These are phyloP conservation scores for Kernera saxatilis DNA, from an alignment of 345 rosid species.

Conservation along the genomic window DNA sequence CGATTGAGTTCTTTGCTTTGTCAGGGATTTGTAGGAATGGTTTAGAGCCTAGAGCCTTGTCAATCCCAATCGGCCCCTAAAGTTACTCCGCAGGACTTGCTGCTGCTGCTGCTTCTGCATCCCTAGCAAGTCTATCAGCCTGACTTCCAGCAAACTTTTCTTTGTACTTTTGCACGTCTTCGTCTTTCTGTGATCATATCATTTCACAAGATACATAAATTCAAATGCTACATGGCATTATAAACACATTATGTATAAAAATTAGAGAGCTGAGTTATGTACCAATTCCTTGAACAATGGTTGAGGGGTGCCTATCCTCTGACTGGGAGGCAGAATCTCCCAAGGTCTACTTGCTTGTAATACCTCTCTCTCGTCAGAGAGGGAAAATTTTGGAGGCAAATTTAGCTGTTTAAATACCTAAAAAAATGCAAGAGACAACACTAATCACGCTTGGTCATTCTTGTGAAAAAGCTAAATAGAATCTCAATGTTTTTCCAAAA, in stretches of 20 bases:
- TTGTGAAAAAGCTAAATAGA: background rate
- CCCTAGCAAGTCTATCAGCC: no score
- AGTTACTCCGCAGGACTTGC: no score
- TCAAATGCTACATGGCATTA: no score
- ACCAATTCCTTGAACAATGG: conserved; percentile 79
- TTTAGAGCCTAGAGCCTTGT: no score
- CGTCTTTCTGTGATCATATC: background rate
- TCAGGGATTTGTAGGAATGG: no score
- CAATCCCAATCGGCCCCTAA: no score
- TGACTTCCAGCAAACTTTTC: background rate
- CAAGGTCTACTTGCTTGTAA: conserved; percentile 58
- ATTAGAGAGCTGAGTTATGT: background rate
- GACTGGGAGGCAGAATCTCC: conserved; percentile 68
- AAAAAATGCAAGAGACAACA: conserved; percentile 3
- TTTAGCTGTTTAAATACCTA: conserved; percentile 84
- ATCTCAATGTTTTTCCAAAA: background rate
- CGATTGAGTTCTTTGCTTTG: no score
- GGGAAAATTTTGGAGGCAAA: conserved; percentile 57
- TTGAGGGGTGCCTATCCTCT: conserved; percentile 59
- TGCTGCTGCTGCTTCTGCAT: background rate
- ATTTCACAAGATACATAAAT: background rate
- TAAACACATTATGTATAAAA: no score
- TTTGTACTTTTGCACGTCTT: background rate
- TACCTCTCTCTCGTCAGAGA: conserved; percentile 55
- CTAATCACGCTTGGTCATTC: background rate